A percentile compares a stretch with the other conserved stretches of the same genome.
Evolutionary conservation across 1,284 basidiomycete genomes (phyloP).

Genomic region (Ganoderma multipileum): DNA sequence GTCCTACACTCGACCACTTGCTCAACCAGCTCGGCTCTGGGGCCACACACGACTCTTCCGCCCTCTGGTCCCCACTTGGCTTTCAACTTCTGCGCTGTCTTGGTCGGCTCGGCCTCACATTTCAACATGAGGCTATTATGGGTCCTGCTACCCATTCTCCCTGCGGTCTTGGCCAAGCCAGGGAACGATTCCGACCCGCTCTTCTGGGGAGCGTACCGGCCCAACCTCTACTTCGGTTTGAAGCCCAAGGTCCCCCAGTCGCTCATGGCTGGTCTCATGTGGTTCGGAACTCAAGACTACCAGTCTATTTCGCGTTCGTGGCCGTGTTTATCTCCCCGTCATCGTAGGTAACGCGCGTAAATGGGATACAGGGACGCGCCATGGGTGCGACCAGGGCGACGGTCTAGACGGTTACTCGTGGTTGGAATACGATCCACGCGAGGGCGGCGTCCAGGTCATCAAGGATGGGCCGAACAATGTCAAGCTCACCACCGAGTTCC

Average conservation of each 20-base stretch:
- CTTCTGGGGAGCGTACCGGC: constrained; percentile 92
- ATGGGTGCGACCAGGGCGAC: constrained; percentile 91
- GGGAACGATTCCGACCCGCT: constrained; percentile 64
- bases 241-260: constrained; percentile 86
- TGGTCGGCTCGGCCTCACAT: not conserved
- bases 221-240: constrained; percentile 93
- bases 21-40: not conserved
- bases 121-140: constrained; percentile 40
- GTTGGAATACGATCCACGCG: constrained; percentile 86
- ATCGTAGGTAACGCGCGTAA: constrained; percentile 22
- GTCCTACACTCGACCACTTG: constrained; percentile 7
- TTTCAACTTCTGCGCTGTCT: not conserved
- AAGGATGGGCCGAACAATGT: constrained; percentile 87
- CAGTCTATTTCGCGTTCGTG: constrained; percentile 70
- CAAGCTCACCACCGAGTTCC: constrained; percentile 82
- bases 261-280: constrained; percentile 90
- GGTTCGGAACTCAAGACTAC: constrained; percentile 89
- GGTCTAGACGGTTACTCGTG: constrained; percentile 85
- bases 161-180: constrained; percentile 34
- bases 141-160: constrained; percentile 39
- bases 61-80: not conserved
- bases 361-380: constrained; percentile 67
- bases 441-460: constrained; percentile 86
- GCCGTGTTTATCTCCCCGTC: not conserved
- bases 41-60: not conserved